Evolutionary conservation across 1,284 basidiomycete species (phyloP), one percentile per base, ranked within the genome.

Genomic region (Apiotrichum sp.): DNA sequence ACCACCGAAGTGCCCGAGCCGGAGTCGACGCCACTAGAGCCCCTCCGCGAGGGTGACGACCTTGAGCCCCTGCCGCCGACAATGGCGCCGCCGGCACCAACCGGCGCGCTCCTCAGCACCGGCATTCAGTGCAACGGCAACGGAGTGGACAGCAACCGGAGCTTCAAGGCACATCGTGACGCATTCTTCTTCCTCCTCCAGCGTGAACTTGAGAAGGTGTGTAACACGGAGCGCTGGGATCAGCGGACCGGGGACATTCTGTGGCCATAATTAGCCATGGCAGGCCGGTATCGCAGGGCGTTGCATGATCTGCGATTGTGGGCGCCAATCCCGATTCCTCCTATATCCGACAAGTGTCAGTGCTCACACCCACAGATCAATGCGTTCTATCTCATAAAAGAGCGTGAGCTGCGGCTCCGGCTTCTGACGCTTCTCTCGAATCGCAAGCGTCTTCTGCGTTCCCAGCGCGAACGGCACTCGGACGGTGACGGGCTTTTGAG

Each of bases 171-270:
- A 14, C 92, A 97, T 79, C 92, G 95, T 70, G 90, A 95, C 22
- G 91, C 93, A 1, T 99, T 98, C 82, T 98, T 99, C 81, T 98
- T 98, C 83, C 98, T 95, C 71, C 83, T 99, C 1, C 95, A 98
- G 75, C 83, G 96, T 36, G 96, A 99, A 76, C 80, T 98, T 22
- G 96, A 98, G 79, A 99, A 98, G 85, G 93, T 88, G 69, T 62
- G 67, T 47, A 2, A 22, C 22, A 22, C 22, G 22, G 22, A 22
- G 22, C 22, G 22, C 22, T 22, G 22, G 22, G 22, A 22, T 22
- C 22, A 22, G 22, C 22, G 22, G 22, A 22, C 22, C 22, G 22
- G 22, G 22, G 22, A 22, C 22, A 22, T 22, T 22, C 22, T 22
- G 22, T 22, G 22, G 22, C 22, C 22, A 22, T 22, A 22, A 22